Base-by-base conservation (phyloP, 805 yeast genomes). In the Sugiyamaella lignohabitans region DNA sequence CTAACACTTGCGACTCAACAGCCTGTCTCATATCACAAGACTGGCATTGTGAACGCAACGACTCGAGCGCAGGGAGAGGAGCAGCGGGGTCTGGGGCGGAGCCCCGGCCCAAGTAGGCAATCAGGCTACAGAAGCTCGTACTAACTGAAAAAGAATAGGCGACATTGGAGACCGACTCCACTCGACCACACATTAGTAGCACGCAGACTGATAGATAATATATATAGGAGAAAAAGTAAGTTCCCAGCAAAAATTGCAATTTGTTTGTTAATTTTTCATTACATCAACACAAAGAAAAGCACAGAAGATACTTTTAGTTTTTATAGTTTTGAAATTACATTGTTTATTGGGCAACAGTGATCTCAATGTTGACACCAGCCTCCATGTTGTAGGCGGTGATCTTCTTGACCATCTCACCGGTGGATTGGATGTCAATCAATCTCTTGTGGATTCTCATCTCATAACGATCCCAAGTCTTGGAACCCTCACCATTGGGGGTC, bases 401-500 rank as follows among this genome's bases (percentile, higher is more conserved):
- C 76, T 83, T 85, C 85, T 85, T 88, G 74, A 91, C 95, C 61
- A 81, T 73, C 59, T 79, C 76, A 69, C 95, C 87, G 74, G 97
- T 96, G 61, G 98, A 96, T 76, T 86, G 91, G 74, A 93, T 82
- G 79, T 89, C 96, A 69, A 93, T 87, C 75, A 87, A 84, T 79
- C 99, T 89, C 94, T 93, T 93, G 96, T 93, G 98, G 82, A 93
- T 88, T 85, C 97, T 91, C 95, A 93, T 85, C 82, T 93, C 98
- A 76, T 82, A 93, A 67, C 94, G 79, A 73, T 93, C 99, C 97
- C 97, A 93, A 68, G 99, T 93, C 91, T 93, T 93, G 66, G 98
- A 93, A 93, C 99, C 99, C 81, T 93, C 97, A 93, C 99, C 99
- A 76, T 94, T 94, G 70, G 99, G 99, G 71, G 98, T 85, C 89